phyloP scores from a whole-genome alignment of 2,329 filamentous ascomycete genomes.

The Aureobasidium sp. region DNA sequence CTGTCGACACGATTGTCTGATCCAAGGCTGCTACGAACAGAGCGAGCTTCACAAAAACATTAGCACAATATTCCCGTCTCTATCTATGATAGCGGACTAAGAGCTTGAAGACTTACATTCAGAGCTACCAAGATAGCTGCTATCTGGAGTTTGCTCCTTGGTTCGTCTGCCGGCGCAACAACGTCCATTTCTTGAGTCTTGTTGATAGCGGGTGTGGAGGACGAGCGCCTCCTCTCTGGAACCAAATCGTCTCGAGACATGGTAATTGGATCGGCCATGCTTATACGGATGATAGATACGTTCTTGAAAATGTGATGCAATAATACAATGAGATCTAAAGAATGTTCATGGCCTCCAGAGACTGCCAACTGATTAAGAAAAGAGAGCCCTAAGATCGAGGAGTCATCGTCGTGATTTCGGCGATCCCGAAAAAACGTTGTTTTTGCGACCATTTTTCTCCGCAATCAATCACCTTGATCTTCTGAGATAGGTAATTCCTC shows the following conservation, averaged over 20 bases:
- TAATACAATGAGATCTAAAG: neutral
- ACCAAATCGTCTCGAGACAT: neutral
- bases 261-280: neutral
- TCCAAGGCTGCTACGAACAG: constrained; percentile 21
- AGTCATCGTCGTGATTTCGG: constrained; percentile 5
- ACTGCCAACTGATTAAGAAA: neutral
- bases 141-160: constrained; percentile 18
- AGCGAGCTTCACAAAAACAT: neutral
- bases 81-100: too few relatives aligned
- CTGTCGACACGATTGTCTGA: constrained; percentile 25
- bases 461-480: neutral
- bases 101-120: neutral
- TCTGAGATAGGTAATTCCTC: neutral
- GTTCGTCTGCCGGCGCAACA: constrained; percentile 24
- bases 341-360: neutral
- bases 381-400: neutral
- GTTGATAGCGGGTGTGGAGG: neutral
- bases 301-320: neutral
- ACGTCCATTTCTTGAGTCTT: constrained; percentile 6
- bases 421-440: neutral
- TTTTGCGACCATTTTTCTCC: neutral
- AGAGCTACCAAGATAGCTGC: neutral
- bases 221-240: neutral
- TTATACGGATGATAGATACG: neutral
- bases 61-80: neutral